A percentile compares a stretch with the other conserved stretches of the same genome.
phyloP scores from a whole-genome alignment of 805 yeast genomes.

The Metschnikowia colocasiae region DNA sequence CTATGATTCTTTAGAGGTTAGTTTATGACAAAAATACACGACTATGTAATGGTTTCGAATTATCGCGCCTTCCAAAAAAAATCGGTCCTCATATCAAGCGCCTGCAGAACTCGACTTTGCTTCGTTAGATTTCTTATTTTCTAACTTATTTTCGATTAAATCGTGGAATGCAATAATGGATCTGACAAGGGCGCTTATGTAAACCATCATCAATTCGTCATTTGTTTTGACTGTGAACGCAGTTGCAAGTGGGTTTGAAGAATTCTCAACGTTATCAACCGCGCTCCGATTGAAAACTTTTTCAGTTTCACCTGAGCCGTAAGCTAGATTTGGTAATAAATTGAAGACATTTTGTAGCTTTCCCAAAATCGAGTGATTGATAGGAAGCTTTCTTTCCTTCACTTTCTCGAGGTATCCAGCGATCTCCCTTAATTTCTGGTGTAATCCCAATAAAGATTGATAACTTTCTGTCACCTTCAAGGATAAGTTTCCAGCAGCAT shows the following conservation, averaged over 20 bases:
- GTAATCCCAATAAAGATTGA: constrained; percentile 82
- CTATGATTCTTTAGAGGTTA: background rate
- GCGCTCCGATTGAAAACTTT: constrained; percentile 4
- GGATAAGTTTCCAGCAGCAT: constrained; percentile 90
- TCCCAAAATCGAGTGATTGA: constrained; percentile 86
- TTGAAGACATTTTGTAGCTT: constrained; percentile 94
- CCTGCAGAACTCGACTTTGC: constrained; percentile 10
- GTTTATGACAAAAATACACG: constrained; percentile 14
- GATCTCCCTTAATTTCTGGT: constrained; percentile 72
- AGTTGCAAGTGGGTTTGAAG: constrained; percentile 56
- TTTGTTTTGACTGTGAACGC: constrained; percentile 92
- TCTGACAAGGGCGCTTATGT: constrained; percentile 83
- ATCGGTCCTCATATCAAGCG: background rate
- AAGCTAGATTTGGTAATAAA: constrained; percentile 73
- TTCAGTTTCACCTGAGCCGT: constrained; percentile 18
- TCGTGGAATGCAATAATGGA: constrained; percentile 96
- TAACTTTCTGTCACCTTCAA: constrained; percentile 85
- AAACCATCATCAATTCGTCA: constrained; percentile 92
- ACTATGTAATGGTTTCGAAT: constrained; percentile 3
- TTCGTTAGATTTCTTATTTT: constrained; percentile 50
- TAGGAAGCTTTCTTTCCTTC: constrained; percentile 65
- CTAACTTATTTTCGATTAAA: constrained; percentile 91
- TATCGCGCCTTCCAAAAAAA: constrained; percentile 2
- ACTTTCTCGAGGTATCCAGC: constrained; percentile 75
- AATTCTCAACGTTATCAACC: constrained; percentile 14